Evolutionary conservation across 1,284 basidiomycete genomes (phyloP).

Genomic region (Schizophyllum commune): DNA sequence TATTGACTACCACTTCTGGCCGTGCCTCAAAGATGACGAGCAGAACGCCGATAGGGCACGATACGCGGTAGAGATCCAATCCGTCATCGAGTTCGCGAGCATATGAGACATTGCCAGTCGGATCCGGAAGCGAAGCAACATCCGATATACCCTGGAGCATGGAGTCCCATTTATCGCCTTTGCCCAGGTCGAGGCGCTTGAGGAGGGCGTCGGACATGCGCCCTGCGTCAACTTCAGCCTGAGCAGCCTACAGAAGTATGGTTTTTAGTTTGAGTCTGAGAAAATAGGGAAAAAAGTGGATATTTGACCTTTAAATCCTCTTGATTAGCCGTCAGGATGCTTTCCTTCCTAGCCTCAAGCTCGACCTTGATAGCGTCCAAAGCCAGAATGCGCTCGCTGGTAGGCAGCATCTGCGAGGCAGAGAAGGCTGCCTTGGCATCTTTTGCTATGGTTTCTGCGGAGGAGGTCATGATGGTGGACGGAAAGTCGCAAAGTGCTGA

Average conservation of each 20-base stretch:
- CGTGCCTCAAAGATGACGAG: constrained; percentile 97
- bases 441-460: constrained; percentile 55
- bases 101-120: constrained; percentile 83
- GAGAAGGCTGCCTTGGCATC: constrained; percentile 80
- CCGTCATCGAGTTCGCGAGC: constrained; percentile 82
- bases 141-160: constrained; percentile 90
- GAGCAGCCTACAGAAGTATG: constrained; percentile 62
- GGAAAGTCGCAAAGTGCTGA: background rate
- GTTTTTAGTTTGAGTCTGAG: constrained; percentile 1
- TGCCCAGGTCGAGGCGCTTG: constrained; percentile 80
- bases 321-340: constrained; percentile 74
- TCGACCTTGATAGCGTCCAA: constrained; percentile 63
- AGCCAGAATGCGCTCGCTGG: constrained; percentile 62
- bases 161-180: constrained; percentile 86
- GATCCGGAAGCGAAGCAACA: constrained; percentile 81
- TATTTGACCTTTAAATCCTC: constrained; percentile 65
- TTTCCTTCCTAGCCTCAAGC: constrained; percentile 54
- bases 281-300: constrained; percentile 1
- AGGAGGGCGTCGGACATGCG: constrained; percentile 79
- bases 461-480: constrained; percentile 10
- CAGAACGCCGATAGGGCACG: constrained; percentile 95
- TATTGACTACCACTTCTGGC: constrained; percentile 98
- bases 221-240: constrained; percentile 70
- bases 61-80: constrained; percentile 87
- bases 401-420: constrained; percentile 70